These are phyloP conservation scores for Hibiscus mutabilis DNA, from an alignment of 345 rosid species.

Conservation along the genomic window DNA sequence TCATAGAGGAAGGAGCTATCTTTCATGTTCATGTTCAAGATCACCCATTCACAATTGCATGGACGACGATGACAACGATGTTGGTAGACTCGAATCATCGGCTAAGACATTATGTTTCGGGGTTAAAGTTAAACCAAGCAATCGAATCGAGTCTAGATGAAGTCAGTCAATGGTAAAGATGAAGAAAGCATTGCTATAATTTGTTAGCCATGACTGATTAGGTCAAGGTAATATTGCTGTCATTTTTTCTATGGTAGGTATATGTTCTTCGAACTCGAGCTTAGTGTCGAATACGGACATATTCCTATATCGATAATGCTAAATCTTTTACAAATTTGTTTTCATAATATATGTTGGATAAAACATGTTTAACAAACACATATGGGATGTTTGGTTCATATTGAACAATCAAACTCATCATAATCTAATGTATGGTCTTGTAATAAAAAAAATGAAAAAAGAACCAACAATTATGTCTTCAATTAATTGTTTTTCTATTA, in stretches of 20 bases:
- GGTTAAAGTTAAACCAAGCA: constrained; percentile 13
- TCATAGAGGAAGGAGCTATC: background rate
- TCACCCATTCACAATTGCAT: constrained; percentile 13
- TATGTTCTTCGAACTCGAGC: too few species aligned
- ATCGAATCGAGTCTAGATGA: constrained; percentile 17
- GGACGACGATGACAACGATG: constrained; percentile 5
- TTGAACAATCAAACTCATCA: too few species aligned
- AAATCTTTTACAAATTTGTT: too few species aligned
- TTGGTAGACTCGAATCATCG: constrained; percentile 14
- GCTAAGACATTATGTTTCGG: constrained; percentile 31
- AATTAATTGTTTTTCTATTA: background rate
- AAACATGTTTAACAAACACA: too few species aligned
- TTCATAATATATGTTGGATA: too few species aligned
- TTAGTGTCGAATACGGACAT: too few species aligned
- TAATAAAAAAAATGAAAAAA: too few species aligned
- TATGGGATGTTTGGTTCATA: too few species aligned
- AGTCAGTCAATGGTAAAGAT: constrained; percentile 35
- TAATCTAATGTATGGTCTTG: too few species aligned
- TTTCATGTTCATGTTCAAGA: constrained; percentile 30
- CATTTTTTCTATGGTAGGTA: too few species aligned
- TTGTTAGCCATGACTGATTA: constrained; percentile 29
- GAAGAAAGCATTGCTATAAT: constrained; percentile 39
- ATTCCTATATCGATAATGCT: too few species aligned
- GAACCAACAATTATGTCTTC: background rate
- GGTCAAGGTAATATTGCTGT: constrained; percentile 4